Evolutionary conservation across 495 filamentous ascomycete genomes (phyloP).

Genomic region (Hypoxylon intermedium): DNA sequence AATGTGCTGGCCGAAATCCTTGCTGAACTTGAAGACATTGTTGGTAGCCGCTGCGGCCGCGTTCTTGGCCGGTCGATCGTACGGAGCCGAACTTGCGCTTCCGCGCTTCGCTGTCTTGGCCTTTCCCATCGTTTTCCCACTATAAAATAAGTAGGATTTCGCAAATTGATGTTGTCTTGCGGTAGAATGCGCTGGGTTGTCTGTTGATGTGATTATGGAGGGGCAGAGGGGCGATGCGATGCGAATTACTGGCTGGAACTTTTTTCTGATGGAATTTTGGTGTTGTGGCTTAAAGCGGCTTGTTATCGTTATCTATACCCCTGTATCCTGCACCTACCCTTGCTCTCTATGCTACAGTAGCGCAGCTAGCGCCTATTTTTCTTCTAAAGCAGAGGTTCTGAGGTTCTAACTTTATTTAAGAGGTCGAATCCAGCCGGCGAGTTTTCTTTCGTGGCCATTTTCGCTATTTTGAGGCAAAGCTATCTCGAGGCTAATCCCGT

Average conservation of each 20-base stretch:
- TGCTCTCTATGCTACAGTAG: neutral
- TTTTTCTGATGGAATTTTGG: constrained; percentile 32
- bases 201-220: constrained; percentile 2
- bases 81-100: constrained; percentile 60
- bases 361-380: neutral
- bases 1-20: constrained; percentile 79
- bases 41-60: constrained; percentile 53
- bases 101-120: constrained; percentile 67
- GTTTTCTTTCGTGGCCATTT: no score
- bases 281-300: constrained; percentile 26
- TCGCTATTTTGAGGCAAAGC: no score
- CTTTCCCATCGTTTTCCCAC: constrained; percentile 60
- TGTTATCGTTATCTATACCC: constrained; percentile 15
- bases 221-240: constrained; percentile 25
- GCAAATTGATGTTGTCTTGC: neutral
- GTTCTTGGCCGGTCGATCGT: constrained; percentile 56
- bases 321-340: neutral
- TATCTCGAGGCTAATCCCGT: no score
- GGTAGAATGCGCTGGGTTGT: constrained; percentile 5
- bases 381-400: no score
- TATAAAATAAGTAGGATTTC: neutral
- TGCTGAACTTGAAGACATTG: constrained; percentile 79
- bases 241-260: constrained; percentile 24
- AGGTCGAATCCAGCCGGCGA: no score
- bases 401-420: no score